Conservation (phyloP, 192 early-diverging fungal genomes). For the Fimicolochytrium jonesii region DNA sequence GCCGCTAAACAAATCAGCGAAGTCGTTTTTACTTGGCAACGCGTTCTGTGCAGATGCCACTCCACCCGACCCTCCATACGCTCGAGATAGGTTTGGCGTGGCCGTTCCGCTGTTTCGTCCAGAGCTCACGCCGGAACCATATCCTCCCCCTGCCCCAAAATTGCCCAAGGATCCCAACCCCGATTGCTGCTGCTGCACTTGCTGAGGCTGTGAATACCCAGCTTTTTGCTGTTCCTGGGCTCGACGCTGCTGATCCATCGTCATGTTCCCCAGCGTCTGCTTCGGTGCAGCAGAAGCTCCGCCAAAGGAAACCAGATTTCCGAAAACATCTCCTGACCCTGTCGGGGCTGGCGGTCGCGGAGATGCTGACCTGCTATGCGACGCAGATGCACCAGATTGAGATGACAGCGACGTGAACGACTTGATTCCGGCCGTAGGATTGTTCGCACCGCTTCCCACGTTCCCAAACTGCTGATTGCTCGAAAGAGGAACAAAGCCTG, state of each 20-base stretch:
- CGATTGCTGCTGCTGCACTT: constrained; percentile 1
- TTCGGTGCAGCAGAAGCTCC: constrained; percentile 5
- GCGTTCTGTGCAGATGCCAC: too few relatives aligned
- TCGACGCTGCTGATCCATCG: constrained; percentile 20
- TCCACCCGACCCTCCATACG: too few relatives aligned
- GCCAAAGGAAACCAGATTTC: constrained; percentile 27
- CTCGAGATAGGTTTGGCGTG: too few relatives aligned
- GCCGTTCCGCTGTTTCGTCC: too few relatives aligned
- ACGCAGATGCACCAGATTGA: not conserved
- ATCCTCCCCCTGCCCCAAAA: too few relatives aligned
- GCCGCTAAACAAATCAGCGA: too few relatives aligned
- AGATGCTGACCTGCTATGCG: constrained; percentile 11
- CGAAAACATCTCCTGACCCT: constrained; percentile 22
- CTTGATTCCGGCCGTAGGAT: not conserved
- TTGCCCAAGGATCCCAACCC: too few relatives aligned
- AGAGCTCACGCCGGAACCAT: too few relatives aligned
- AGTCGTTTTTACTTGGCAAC: too few relatives aligned
- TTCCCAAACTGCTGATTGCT: not conserved
- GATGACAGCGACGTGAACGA: not conserved
- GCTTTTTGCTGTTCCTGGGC: constrained; percentile 14
- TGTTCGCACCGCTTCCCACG: not conserved
- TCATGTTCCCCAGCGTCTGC: constrained; percentile 1
- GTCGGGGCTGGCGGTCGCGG: not conserved
- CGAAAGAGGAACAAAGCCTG: not conserved
- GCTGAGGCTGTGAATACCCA: too few relatives aligned